Conservation (phyloP, 1,139 yeast genomes). For the Yamadazyma spencermartinsiae region DNA sequence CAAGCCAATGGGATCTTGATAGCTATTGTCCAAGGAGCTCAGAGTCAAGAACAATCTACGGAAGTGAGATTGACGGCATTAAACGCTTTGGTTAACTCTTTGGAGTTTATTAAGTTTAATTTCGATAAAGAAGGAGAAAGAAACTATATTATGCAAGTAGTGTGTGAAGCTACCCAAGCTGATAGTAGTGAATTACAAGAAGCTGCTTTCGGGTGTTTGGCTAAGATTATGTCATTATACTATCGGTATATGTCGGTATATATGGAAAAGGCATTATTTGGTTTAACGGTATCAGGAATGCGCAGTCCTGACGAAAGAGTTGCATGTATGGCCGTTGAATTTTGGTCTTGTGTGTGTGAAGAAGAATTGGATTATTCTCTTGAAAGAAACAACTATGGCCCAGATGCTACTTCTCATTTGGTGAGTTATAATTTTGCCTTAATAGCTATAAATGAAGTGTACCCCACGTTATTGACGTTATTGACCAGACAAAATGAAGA, state of each 20-base stretch:
- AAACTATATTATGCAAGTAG: constrained; percentile 96
- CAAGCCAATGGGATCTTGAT: constrained; percentile 92
- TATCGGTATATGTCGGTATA: constrained; percentile 88
- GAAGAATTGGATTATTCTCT: constrained; percentile 83
- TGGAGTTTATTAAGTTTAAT: constrained; percentile 84
- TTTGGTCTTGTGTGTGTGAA: constrained; percentile 97
- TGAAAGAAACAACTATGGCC: constrained; percentile 60
- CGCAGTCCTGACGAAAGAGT: constrained; percentile 82
- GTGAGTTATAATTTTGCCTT: constrained; percentile 73
- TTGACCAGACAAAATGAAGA: constrained; percentile 90
- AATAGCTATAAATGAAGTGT: constrained; percentile 77
- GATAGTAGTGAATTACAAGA: constrained; percentile 81
- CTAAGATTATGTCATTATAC: constrained; percentile 87
- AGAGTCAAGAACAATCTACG: constrained; percentile 70
- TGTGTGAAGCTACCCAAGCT: constrained; percentile 96
- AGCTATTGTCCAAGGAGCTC: constrained; percentile 96
- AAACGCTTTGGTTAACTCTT: constrained; percentile 86
- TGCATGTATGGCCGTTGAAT: constrained; percentile 97
- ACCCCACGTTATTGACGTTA: constrained; percentile 79
- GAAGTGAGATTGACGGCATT: constrained; percentile 86
- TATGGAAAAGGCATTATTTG: constrained; percentile 95
- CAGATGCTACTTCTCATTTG: constrained; percentile 30
- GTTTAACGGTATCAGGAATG: constrained; percentile 91
- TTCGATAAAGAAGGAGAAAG: constrained; percentile 94
- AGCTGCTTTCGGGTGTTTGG: constrained; percentile 93